Evolutionary conservation across 192 early-diverging fungal species (phyloP).

Genomic region (Mortierella alpina): DNA sequence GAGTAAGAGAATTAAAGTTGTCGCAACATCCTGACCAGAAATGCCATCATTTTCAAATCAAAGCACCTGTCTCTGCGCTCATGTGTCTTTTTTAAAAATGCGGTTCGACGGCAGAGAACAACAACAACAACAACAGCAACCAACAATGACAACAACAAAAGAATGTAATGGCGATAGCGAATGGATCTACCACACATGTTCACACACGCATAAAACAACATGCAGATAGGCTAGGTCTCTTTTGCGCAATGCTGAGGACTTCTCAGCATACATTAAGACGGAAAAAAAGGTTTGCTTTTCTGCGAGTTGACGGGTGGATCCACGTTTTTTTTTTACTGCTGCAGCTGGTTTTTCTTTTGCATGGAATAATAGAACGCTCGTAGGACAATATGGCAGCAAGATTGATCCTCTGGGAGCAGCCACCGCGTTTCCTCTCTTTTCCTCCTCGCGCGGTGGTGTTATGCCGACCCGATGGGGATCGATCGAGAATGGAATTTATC

Average conservation of each 20-base stretch:
- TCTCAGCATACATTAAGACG: background rate
- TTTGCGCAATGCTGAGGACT: no score
- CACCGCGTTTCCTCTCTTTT: no score
- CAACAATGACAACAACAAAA: background rate
- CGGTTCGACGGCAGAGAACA: background rate
- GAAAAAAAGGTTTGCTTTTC: background rate
- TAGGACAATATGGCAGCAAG: no score
- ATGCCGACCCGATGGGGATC: no score
- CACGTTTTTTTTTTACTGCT: no score
- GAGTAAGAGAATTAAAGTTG: background rate
- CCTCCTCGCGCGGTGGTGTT: no score
- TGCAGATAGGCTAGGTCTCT: background rate
- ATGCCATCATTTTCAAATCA: constrained; percentile 20
- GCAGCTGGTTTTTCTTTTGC: no score
- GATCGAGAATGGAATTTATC: no score
- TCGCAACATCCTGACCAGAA: background rate
- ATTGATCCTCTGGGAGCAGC: no score
- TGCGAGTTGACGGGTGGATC: no score
- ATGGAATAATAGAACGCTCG: no score
- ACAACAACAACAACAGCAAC: background rate
- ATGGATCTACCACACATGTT: background rate
- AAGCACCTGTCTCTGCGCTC: constrained; percentile 15
- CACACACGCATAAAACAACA: background rate
- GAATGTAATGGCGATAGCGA: background rate
- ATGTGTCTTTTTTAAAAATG: no score